Base-by-base conservation (phyloP, 2,329 filamentous ascomycete genomes). In the Talaromyces sp. region DNA sequence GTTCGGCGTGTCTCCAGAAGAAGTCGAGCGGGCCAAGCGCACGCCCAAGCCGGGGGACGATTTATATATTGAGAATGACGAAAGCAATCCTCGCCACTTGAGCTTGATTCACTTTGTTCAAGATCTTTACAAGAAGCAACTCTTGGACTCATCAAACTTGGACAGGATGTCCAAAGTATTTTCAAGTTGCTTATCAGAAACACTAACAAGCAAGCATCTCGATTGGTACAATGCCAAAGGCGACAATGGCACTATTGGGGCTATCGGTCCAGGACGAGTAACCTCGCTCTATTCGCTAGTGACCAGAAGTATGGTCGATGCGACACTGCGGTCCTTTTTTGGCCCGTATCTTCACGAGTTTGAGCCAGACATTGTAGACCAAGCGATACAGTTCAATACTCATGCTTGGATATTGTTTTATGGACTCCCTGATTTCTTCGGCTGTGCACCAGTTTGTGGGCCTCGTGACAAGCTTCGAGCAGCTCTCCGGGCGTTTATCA, bases 331-430 rank as follows among this genome's bases (percentile, higher is more conserved):
- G 32, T 26, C 35, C 29, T 17, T 55, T 6, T 55, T 55, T 43
- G 53, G 53, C 10, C 53, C 53, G 8, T 55, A 55, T 26, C 53
- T 55, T 55, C 53, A 55, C 32, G 32, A 55, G 8, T 19, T 55
- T 55, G 53, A 55, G 21, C 53, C 53, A 24, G 31, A 55, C 13
- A 55, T 55, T 55, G 53, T 55, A 55, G 31, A 55, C 13, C 53
- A 55, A 9, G 31, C 29, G 10, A 43, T 55, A 32, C 17, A 55
- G 21, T 55, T 55, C 32, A 55, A 55, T 55, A 17, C 31, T 11
- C 31, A 55, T 41, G 53, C 53, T 29, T 55, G 53, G 53, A 55
- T 55, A 55, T 43, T 55, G 35, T 55, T 55, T 10, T 55, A 55
- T 55, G 53, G 53, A 11, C 53, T 55, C 19, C 32, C 53, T 14